Evolutionary conservation across 164 flowering plant species (phyloP).

Genomic region (Houttuynia cordata): DNA sequence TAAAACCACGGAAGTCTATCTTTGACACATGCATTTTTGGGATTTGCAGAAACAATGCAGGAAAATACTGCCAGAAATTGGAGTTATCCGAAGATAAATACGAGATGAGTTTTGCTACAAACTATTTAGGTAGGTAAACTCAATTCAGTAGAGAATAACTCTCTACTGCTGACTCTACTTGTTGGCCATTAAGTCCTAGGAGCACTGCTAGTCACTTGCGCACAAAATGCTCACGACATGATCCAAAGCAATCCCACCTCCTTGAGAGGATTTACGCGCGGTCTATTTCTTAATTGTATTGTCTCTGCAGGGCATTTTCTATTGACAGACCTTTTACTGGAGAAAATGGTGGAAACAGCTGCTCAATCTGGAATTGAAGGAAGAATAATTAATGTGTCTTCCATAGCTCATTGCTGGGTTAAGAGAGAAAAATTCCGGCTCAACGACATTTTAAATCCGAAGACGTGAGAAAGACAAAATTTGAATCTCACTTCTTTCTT

Average conservation of each 20-base stretch:
- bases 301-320: conserved; percentile 71
- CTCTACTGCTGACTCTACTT: no score
- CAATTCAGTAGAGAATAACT: background rate
- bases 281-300: no score
- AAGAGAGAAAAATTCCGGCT: conserved; percentile 48
- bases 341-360: conserved; percentile 82
- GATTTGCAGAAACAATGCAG: conserved; percentile 85
- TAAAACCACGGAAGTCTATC: background rate
- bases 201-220: background rate
- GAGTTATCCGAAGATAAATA: conserved; percentile 89
- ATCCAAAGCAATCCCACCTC: background rate
- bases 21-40: background rate
- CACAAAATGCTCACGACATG: background rate
- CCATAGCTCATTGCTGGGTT: conserved; percentile 82
- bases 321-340: conserved; percentile 63
- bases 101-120: conserved; percentile 95
- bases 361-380: conserved; percentile 59
- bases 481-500: background rate
- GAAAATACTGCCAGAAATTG: conserved; percentile 62
- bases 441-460: conserved; percentile 50
- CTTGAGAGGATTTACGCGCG: no score
- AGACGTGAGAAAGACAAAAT: conserved; percentile 23
- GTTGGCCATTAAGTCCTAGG: background rate
- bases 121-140: conserved; percentile 63
- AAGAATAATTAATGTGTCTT: conserved; percentile 88